Evolutionary conservation across 163 green algal genomes (phyloP).

Genomic region (Chlamydomonas reinhardtii): DNA sequence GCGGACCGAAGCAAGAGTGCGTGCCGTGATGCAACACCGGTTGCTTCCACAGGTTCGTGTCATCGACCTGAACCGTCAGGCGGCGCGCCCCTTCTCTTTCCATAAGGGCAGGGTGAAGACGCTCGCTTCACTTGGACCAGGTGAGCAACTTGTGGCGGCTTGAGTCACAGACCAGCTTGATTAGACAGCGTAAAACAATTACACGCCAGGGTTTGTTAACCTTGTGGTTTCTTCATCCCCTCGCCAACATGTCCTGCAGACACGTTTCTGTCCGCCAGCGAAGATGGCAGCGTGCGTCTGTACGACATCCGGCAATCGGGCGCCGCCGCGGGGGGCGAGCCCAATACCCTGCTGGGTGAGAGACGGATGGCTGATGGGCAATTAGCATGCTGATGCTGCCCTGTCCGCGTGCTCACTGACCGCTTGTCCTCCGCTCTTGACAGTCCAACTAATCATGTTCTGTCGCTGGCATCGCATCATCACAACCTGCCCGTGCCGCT

Average conservation of each 20-base stretch:
- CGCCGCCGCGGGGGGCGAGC: neutral
- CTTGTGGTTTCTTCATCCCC: no score
- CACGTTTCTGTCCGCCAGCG: constrained; percentile 50
- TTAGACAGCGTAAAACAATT: no score
- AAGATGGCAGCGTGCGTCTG: constrained; percentile 58
- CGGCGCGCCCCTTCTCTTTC: constrained; percentile 3
- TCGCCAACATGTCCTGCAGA: no score
- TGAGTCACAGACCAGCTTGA: no score
- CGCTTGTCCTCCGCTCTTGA: no score
- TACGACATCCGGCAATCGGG: constrained; percentile 45
- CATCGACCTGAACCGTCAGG: constrained; percentile 4
- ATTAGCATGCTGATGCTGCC: no score
- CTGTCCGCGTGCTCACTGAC: no score
- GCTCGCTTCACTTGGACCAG: neutral
- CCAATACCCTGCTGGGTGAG: neutral
- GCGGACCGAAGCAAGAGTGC: no score
- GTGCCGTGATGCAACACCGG: neutral
- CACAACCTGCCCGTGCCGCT: neutral
- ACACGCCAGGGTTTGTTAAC: no score
- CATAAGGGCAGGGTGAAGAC: constrained; percentile 27
- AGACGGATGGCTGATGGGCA: no score
- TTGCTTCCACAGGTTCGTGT: constrained; percentile 30
- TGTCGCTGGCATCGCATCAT: no score
- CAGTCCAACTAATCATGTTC: no score
- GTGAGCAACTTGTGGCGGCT: neutral